Conservation (phyloP, 176 grass and related monocot genomes). For the Phoenix dactylifera region DNA sequence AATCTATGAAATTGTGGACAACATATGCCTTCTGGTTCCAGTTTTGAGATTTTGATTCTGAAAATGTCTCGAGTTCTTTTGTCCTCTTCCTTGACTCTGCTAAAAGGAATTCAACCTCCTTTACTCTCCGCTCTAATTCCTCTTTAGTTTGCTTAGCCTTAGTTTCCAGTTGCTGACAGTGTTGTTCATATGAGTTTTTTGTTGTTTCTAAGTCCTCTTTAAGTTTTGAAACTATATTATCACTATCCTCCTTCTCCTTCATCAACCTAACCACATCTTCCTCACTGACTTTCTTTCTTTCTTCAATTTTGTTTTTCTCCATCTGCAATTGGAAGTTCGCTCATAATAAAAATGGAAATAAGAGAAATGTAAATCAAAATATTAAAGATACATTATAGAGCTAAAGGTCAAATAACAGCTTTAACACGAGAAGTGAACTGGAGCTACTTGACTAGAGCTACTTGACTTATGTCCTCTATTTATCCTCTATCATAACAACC, state of each 20-base stretch:
- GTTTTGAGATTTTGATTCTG: conserved; percentile 34
- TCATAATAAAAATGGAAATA: too few species aligned
- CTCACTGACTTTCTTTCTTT: conserved; percentile 4
- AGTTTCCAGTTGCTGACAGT: conserved; percentile 1
- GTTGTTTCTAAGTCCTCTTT: conserved; percentile 2
- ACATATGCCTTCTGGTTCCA: conserved; percentile 32
- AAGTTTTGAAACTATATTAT: conserved; percentile 10
- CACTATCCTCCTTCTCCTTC: conserved; percentile 12
- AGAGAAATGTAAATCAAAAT: too few species aligned
- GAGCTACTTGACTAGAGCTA: too few species aligned
- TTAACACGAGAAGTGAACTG: too few species aligned
- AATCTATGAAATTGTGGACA: conserved; percentile 24
- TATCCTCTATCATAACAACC: too few species aligned
- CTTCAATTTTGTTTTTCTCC: conserved; percentile 16
- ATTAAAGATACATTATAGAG: too few species aligned
- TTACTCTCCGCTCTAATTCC: conserved; percentile 31
- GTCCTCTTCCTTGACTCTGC: conserved; percentile 31
- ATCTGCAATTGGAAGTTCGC: background rate
- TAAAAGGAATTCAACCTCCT: conserved; percentile 32
- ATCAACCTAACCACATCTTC: conserved; percentile 23
- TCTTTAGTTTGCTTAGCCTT: conserved; percentile 3
- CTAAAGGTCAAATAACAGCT: too few species aligned
- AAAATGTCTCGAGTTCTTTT: conserved; percentile 31
- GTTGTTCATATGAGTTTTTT: conserved; percentile 3
- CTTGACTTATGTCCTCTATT: too few species aligned